A percentile compares a stretch with the other conserved stretches of the same genome.
phyloP scores from a whole-genome alignment of 2,329 filamentous ascomycete species.

The Sporothrix sp. region DNA sequence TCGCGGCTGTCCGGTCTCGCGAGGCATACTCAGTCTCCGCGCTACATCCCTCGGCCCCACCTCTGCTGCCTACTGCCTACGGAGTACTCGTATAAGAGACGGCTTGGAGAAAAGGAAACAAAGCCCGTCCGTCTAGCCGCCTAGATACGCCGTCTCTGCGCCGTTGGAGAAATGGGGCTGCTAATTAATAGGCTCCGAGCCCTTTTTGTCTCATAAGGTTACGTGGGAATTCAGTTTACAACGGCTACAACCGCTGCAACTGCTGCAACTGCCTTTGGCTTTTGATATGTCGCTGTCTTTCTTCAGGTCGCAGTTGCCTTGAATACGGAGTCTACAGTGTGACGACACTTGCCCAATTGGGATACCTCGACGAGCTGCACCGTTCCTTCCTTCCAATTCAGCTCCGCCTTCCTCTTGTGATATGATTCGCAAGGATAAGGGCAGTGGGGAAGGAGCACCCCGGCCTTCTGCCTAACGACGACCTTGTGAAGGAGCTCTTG shows the following conservation, averaged over 20 bases:
- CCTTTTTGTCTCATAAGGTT: too few species aligned
- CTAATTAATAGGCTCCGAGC: too few species aligned
- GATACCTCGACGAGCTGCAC: background rate
- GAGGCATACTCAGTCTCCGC: background rate
- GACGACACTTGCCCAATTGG: background rate
- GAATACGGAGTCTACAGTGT: too few species aligned
- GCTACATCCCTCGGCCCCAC: background rate
- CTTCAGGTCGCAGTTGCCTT: too few species aligned
- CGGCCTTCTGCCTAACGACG: constrained; percentile 6
- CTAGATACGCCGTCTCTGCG: background rate
- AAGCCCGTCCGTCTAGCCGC: background rate
- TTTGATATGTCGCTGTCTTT: too few species aligned
- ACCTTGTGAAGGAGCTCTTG: too few species aligned
- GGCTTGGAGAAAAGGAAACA: background rate
- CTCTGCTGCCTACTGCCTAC: constrained; percentile 4
- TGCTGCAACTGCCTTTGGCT: too few species aligned
- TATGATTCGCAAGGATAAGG: background rate
- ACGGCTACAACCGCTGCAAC: too few species aligned
- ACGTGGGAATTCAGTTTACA: too few species aligned
- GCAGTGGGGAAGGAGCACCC: background rate
- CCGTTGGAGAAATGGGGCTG: too few species aligned
- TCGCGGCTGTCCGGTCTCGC: background rate
- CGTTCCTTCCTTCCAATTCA: background rate
- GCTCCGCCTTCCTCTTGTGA: too few species aligned
- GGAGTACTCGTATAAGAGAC: background rate